Percentiles rank a stretch among this genome's conserved stretches.
These are phyloP conservation scores for Marsdenia floribunda DNA, from an alignment of 257 asterid genomes.

Conservation along the genomic window DNA sequence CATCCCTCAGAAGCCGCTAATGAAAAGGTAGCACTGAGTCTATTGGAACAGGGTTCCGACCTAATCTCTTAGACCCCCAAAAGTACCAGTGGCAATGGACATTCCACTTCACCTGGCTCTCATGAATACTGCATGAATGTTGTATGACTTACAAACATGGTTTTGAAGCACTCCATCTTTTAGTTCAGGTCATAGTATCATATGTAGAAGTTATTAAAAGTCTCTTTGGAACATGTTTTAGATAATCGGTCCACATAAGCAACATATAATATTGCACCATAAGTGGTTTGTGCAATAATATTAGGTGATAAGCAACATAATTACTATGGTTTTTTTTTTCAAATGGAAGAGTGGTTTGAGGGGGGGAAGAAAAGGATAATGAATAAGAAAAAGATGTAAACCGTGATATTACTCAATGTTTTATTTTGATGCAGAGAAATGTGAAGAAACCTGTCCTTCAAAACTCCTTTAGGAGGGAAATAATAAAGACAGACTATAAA, in stretches of 20 bases:
- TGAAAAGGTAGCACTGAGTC: constrained; percentile 57
- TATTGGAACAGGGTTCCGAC: constrained; percentile 58
- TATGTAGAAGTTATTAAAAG: neutral
- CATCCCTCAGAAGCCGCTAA: constrained; percentile 76
- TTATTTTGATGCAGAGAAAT: neutral
- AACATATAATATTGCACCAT: neutral
- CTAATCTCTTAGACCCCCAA: constrained; percentile 47
- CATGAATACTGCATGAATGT: constrained; percentile 3
- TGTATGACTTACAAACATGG: constrained; percentile 5
- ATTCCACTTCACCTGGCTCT: constrained; percentile 15
- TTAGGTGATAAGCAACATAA: neutral
- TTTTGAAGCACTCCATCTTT: neutral
- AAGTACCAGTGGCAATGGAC: constrained; percentile 5
- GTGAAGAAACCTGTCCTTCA: neutral
- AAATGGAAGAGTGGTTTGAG: neutral
- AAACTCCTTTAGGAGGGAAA: neutral
- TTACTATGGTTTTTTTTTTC: neutral
- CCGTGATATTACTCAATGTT: neutral
- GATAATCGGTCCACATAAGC: neutral
- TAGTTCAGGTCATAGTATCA: neutral
- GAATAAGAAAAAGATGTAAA: neutral
- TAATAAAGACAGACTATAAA: neutral
- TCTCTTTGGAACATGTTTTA: constrained; percentile 2
- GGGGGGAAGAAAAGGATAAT: neutral
- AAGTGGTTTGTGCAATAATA: neutral